A percentile compares a stretch with the other conserved stretches of the same genome.
These are phyloP conservation scores for Holtermanniella nyarrowii DNA, from an alignment of 768 basidiomycete species.

Conservation along the genomic window DNA sequence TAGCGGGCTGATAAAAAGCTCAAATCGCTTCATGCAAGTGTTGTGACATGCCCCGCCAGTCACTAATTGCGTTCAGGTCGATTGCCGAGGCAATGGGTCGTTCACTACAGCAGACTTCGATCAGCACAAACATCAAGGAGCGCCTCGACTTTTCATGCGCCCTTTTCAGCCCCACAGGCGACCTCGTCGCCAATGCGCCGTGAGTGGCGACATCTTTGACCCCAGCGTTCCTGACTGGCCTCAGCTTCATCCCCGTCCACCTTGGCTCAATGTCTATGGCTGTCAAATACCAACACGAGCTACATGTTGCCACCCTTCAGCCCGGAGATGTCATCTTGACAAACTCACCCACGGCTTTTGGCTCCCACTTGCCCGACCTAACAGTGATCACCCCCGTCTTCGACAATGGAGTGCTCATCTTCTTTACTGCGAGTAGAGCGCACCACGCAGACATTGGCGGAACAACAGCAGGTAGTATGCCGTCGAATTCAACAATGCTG, in stretches of 20 bases:
- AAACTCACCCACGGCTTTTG: slow-evolving; percentile 38
- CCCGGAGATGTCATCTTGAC: slow-evolving; percentile 90
- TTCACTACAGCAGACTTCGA: slow-evolving; percentile 78
- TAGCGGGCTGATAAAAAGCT: slow-evolving; percentile 52
- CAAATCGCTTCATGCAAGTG: slow-evolving; percentile 70
- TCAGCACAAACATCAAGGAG: slow-evolving; percentile 92
- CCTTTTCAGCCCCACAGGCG: slow-evolving; percentile 86
- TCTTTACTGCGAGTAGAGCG: slow-evolving; percentile 68
- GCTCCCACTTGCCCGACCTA: slow-evolving; percentile 68
- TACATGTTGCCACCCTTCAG: slow-evolving; percentile 49
- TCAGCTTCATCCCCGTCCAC: slow-evolving; percentile 21
- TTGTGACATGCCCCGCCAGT: neutral
- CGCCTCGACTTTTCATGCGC: slow-evolving; percentile 92
- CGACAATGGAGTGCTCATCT: slow-evolving; percentile 47
- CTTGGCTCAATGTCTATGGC: slow-evolving; percentile 32
- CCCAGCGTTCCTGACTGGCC: no score
- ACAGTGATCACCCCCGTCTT: slow-evolving; percentile 93
- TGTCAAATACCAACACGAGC: slow-evolving; percentile 29
- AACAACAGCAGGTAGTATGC: slow-evolving; percentile 83
- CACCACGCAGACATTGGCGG: slow-evolving; percentile 85
- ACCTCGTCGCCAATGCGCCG: slow-evolving; percentile 86
- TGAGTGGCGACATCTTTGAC: no score
- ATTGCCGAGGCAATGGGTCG: slow-evolving; percentile 95
- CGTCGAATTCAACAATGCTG: slow-evolving; percentile 79
- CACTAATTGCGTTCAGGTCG: slow-evolving; percentile 39